A percentile compares a stretch with the other conserved stretches of the same genome.
These are phyloP conservation scores for Cupressus sempervirens DNA, from an alignment of 75 land plant species.

Conservation along the genomic window DNA sequence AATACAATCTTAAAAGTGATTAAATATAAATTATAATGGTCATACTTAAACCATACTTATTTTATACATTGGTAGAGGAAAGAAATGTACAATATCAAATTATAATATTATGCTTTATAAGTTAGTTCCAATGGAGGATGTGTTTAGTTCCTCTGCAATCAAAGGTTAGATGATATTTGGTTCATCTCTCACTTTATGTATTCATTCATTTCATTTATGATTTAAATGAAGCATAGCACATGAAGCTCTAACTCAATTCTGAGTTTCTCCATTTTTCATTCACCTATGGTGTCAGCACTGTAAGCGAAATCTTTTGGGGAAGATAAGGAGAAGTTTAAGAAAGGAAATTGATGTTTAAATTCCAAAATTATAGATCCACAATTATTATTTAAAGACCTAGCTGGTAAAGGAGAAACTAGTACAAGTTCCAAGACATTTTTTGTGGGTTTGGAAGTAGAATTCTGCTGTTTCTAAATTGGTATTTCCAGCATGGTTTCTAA, in stretches of 20 bases:
- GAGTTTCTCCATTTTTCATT: neutral
- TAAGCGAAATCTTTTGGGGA: neutral
- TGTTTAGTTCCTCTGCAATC: neutral
- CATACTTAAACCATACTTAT: neutral
- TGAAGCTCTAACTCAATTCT: neutral
- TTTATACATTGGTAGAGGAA: neutral
- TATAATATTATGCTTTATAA: neutral
- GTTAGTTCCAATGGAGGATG: neutral
- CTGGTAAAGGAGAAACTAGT: neutral
- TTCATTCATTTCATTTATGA: neutral
- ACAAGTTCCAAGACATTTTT: neutral
- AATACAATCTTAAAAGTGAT: too few species aligned
- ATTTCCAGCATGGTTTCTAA: neutral
- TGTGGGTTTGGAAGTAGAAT: neutral
- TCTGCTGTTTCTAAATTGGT: neutral
- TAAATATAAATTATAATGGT: neutral
- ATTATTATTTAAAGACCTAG: neutral
- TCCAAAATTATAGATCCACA: neutral
- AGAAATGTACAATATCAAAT: neutral
- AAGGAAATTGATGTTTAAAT: neutral
- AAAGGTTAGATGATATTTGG: neutral
- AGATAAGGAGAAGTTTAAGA: neutral
- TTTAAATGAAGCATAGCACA: neutral
- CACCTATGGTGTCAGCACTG: neutral
- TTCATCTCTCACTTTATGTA: neutral